A percentile compares a stretch with the other conserved stretches of the same genome.
These are phyloP conservation scores for Golubevia sp. DNA, from an alignment of 1,284 basidiomycete genomes.

Conservation along the genomic window DNA sequence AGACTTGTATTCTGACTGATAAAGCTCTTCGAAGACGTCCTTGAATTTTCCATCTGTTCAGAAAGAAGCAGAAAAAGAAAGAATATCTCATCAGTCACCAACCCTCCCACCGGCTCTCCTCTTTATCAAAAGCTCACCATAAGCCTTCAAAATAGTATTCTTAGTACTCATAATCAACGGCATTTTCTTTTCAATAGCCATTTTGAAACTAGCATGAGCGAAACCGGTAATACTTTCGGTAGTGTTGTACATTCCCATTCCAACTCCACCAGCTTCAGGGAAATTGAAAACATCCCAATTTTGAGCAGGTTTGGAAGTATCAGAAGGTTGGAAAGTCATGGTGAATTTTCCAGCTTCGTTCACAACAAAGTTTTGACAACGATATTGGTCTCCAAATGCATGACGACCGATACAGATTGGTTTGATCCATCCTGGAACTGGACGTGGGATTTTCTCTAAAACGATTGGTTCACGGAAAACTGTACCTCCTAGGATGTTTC, in stretches of 20 bases:
- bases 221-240: slow-evolving; percentile 85
- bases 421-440: slow-evolving; percentile 87
- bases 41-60: slow-evolving; percentile 94
- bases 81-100: too few species aligned
- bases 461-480: slow-evolving; percentile 99
- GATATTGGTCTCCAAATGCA: slow-evolving; percentile 88
- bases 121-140: slow-evolving; percentile 11
- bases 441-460: slow-evolving; percentile 84
- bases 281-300: slow-evolving; percentile 50
- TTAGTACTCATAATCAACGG: slow-evolving; percentile 67
- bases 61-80: too few species aligned
- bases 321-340: slow-evolving; percentile 43
- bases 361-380: slow-evolving; percentile 57
- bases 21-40: slow-evolving; percentile 96
- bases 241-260: slow-evolving; percentile 64
- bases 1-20: slow-evolving; percentile 78
- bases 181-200: slow-evolving; percentile 95
- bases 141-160: slow-evolving; percentile 61
- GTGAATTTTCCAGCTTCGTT: slow-evolving; percentile 51
- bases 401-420: slow-evolving; percentile 97
- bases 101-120: too few species aligned
- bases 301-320: slow-evolving; percentile 31
- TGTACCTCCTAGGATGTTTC: slow-evolving; percentile 95
- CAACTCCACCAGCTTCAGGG: slow-evolving; percentile 50
- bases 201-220: slow-evolving; percentile 96